These are phyloP conservation scores for Hypoxylon sp. DNA, from an alignment of 2,329 filamentous ascomycete genomes.

Conservation along the genomic window DNA sequence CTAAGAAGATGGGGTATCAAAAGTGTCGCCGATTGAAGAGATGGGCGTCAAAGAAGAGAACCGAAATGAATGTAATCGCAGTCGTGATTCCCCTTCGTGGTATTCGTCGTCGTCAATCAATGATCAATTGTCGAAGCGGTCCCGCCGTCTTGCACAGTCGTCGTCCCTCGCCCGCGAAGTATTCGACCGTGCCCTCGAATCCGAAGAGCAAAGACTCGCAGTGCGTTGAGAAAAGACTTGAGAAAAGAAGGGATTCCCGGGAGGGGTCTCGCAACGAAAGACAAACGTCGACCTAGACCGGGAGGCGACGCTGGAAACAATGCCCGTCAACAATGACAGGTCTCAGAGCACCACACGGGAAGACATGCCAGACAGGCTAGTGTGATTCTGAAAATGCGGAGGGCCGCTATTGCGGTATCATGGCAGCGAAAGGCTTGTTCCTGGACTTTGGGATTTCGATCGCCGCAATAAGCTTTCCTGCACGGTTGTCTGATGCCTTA, in stretches of 20 bases:
- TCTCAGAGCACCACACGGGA: conserved; percentile 37
- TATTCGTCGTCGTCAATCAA: conserved; percentile 46
- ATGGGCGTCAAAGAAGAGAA: conserved; percentile 39
- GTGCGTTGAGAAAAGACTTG: conserved; percentile 28
- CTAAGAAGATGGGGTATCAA: conserved; percentile 45
- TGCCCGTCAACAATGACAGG: conserved; percentile 37
- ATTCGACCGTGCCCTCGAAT: conserved; percentile 58
- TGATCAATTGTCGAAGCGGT: conserved; percentile 53
- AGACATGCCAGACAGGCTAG: conserved; percentile 45
- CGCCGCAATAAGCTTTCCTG: conserved; percentile 29
- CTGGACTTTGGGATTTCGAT: conserved; percentile 25
- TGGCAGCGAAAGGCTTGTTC: conserved; percentile 36
- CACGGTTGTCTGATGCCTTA: conserved; percentile 11
- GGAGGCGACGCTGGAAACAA: conserved; percentile 40
- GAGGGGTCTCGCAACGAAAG: conserved; percentile 39
- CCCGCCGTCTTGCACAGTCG: conserved; percentile 63
- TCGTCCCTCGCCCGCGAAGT: conserved; percentile 65
- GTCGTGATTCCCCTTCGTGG: conserved; percentile 36
- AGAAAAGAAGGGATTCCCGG: conserved; percentile 32
- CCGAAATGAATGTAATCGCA: conserved; percentile 39
- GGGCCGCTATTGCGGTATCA: conserved; percentile 43
- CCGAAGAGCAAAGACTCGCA: conserved; percentile 43
- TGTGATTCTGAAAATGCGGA: conserved; percentile 36
- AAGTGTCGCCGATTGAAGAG: conserved; percentile 38
- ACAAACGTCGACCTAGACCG: conserved; percentile 41